phyloP scores from a whole-genome alignment of 2,329 filamentous ascomycete genomes.

The Penicillium sp. region DNA sequence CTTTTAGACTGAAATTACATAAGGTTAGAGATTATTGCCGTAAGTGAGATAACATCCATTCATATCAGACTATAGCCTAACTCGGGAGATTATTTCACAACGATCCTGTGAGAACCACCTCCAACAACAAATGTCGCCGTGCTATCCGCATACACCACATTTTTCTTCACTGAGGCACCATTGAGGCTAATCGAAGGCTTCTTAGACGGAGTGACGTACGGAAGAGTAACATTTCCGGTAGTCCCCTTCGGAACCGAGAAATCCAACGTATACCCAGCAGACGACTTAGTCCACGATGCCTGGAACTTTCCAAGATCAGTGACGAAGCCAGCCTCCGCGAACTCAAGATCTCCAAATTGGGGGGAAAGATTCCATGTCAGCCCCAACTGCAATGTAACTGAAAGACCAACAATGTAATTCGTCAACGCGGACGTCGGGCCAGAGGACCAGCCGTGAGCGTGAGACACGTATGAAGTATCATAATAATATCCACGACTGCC shows the following conservation, averaged over 20 bases:
- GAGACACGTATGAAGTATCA: constrained; percentile 46
- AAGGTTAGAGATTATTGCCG: not conserved
- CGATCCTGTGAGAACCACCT: constrained; percentile 24
- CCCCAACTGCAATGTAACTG: constrained; percentile 41
- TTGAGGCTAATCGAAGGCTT: constrained; percentile 27
- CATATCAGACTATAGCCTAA: not conserved
- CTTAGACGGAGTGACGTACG: constrained; percentile 18
- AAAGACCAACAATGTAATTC: constrained; percentile 47
- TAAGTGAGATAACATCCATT: not conserved
- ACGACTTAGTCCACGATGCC: constrained; percentile 19
- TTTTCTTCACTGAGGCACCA: constrained; percentile 18
- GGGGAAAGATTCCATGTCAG: constrained; percentile 47
- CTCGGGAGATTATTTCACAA: constrained; percentile 8
- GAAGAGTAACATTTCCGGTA: constrained; percentile 22
- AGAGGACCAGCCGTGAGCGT: constrained; percentile 46
- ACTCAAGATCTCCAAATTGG: constrained; percentile 44
- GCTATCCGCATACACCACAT: constrained; percentile 18
- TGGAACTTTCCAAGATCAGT: constrained; percentile 47
- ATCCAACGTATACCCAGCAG: constrained; percentile 18
- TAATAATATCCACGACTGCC: constrained; percentile 53
- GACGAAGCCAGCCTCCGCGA: constrained; percentile 47
- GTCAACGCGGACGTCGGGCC: constrained; percentile 46
- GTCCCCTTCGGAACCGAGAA: constrained; percentile 16
- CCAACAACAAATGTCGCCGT: constrained; percentile 21
- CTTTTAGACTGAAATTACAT: not conserved